phyloP scores from a whole-genome alignment of 768 basidiomycete genomes.

The Rhizopogon sp. region DNA sequence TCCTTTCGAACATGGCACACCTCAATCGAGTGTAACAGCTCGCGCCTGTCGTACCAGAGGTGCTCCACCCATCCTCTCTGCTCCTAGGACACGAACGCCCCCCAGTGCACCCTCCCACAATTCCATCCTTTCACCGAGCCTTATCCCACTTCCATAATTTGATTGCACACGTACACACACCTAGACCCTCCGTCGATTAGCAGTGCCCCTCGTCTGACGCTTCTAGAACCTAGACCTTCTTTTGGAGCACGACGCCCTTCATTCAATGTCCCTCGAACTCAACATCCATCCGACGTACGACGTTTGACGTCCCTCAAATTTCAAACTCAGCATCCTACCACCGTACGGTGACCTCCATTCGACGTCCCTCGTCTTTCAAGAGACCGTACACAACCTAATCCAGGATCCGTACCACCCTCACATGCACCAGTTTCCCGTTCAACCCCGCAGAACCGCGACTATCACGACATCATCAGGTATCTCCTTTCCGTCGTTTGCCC shows the following conservation, averaged over 20 bases:
- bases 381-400: too few species aligned
- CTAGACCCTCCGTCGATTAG: too few species aligned
- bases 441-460: too few species aligned
- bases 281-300: neutral
- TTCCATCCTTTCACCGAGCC: slow-evolving; percentile 7
- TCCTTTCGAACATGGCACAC: too few species aligned
- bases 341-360: slow-evolving; percentile 6
- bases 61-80: slow-evolving; percentile 6
- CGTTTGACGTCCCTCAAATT: slow-evolving; percentile 4
- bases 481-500: too few species aligned
- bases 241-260: slow-evolving; percentile 7
- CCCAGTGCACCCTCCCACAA: neutral
- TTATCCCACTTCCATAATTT: slow-evolving; percentile 5
- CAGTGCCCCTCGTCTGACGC: neutral
- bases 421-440: slow-evolving; percentile 4
- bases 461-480: too few species aligned
- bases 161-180: too few species aligned
- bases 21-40: too few species aligned
- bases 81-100: neutral
- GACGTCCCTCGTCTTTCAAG: neutral
- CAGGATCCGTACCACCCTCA: too few species aligned
- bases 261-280: slow-evolving; percentile 7
- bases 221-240: slow-evolving; percentile 5
- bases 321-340: neutral
- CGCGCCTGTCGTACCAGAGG: neutral